Conservation (phyloP, 176 grass and related monocot species). For the Areca catechu region DNA sequence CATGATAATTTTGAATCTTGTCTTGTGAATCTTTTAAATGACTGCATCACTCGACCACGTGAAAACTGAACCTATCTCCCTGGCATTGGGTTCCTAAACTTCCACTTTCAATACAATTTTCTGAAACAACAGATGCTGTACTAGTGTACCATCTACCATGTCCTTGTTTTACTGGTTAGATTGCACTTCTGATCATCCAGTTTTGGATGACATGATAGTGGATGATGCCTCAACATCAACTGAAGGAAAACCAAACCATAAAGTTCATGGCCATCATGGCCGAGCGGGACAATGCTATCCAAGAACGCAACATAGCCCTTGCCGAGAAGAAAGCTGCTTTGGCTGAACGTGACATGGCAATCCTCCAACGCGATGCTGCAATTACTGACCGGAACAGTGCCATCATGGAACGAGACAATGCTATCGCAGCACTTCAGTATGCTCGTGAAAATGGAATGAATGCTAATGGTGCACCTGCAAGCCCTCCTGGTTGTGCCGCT, state of each 20-base stretch:
- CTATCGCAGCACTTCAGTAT: constrained; percentile 21
- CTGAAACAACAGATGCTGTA: too few species aligned
- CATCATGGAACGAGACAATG: constrained; percentile 25
- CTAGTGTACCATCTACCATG: too few species aligned
- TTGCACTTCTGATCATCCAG: not conserved
- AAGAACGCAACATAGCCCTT: constrained; percentile 28
- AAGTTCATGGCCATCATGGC: constrained; percentile 22
- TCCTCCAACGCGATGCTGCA: constrained; percentile 27
- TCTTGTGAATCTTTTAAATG: too few species aligned
- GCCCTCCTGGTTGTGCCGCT: not conserved
- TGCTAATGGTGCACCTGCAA: constrained; percentile 7
- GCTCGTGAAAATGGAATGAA: constrained; percentile 19
- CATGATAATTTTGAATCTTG: too few species aligned
- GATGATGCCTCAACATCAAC: constrained; percentile 24
- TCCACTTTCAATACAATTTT: too few species aligned
- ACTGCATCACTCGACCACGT: too few species aligned
- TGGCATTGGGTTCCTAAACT: too few species aligned
- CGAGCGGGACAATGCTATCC: constrained; percentile 24
- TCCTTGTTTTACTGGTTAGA: too few species aligned
- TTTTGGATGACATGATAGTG: constrained; percentile 3
- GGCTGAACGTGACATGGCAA: constrained; percentile 26
- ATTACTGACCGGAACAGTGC: constrained; percentile 22
- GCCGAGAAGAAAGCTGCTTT: constrained; percentile 28
- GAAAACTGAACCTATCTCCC: too few species aligned
- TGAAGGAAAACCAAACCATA: constrained; percentile 16